These are phyloP conservation scores for Trichophyton simii DNA, from an alignment of 2,329 filamentous ascomycete species.

Conservation along the genomic window DNA sequence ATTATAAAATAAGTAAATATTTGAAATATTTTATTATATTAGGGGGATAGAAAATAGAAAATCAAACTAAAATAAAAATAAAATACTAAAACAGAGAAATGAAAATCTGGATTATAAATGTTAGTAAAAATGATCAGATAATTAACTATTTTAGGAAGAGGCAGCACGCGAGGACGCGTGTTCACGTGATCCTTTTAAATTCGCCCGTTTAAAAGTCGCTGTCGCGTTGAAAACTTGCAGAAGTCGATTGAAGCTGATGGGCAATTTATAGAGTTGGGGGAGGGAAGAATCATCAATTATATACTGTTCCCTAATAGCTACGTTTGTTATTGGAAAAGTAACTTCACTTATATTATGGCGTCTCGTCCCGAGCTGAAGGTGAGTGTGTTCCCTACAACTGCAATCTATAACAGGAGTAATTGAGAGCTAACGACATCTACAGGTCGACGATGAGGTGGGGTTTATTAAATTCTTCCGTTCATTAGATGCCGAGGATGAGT, in stretches of 20 bases:
- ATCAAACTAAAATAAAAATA: no score
- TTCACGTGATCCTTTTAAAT: slow-evolving; percentile 9
- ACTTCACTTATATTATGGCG: not conserved
- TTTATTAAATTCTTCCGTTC: slow-evolving; percentile 95
- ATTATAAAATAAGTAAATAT: no score
- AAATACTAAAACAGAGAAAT: no score
- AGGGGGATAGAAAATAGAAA: no score
- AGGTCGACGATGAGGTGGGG: slow-evolving; percentile 92
- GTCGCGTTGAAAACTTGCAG: slow-evolving; percentile 1
- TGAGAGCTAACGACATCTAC: slow-evolving; percentile 8
- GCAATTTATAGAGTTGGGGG: no score
- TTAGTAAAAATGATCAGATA: no score
- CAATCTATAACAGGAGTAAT: not conserved
- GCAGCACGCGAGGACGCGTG: slow-evolving; percentile 9
- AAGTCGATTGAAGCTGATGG: not conserved
- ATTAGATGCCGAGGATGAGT: slow-evolving; percentile 54
- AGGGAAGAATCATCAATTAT: no score
- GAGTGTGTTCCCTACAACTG: not conserved
- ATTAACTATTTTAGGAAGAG: not conserved
- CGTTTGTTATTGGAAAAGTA: not conserved
- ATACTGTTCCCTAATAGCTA: not conserved
- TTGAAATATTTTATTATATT: no score
- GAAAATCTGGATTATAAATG: no score
- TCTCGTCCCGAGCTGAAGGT: slow-evolving; percentile 12
- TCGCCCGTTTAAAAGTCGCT: not conserved